Base-by-base conservation (phyloP, 179 eudicot genomes). In the Silene noctiflora region DNA sequence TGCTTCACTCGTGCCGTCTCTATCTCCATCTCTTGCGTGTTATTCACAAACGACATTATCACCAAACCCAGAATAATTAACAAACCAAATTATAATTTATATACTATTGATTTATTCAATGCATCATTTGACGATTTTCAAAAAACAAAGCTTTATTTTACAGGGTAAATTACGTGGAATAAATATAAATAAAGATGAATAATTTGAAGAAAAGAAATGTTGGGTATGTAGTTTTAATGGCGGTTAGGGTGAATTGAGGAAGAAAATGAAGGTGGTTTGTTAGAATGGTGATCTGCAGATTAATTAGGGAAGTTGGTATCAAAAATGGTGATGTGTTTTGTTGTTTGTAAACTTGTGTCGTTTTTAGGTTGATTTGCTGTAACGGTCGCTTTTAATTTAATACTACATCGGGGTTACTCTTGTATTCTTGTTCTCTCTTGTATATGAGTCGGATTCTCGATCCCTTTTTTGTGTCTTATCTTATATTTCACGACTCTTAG, bases 1-100 rank as follows among this genome's bases (percentile, higher is more conserved):
- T 6, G 71, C 25, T 67, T 39, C 68, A 76, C 79, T 48, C 63
- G 70, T 58, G 63, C 81, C 3, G 9, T 11, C 59, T 19, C 74
- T 10, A 35, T 69, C 64, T 68, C 81, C 0, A 14, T 11, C 59
- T 19, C 74, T 68, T 68, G 27, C 24, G 53, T 68, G 16, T 68
- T 42, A 68, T 48, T 68, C 53, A 68, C 55, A 68, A 16, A 39
- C 27, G 72, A 20, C 72, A 39, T 68, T 9, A 3, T n/a, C 22
- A 68, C 55, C 71, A 46, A 67, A 67, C 13, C 0, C 25, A 27
- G 11, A 25, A 16, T 4, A 2, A 53, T 53, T 53, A 53, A 53
- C 19, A 14, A 53, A 16, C 6, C 19, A 53, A 53, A 14, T 53
- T 14, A 3, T 51, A 3, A 51, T 53, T 13, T 53, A 53, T 53